Percentiles rank a stretch among this genome's conserved stretches.
Conservation (phyloP, 2,329 filamentous ascomycete species). For the Aspergillus pseudoterreus region DNA sequence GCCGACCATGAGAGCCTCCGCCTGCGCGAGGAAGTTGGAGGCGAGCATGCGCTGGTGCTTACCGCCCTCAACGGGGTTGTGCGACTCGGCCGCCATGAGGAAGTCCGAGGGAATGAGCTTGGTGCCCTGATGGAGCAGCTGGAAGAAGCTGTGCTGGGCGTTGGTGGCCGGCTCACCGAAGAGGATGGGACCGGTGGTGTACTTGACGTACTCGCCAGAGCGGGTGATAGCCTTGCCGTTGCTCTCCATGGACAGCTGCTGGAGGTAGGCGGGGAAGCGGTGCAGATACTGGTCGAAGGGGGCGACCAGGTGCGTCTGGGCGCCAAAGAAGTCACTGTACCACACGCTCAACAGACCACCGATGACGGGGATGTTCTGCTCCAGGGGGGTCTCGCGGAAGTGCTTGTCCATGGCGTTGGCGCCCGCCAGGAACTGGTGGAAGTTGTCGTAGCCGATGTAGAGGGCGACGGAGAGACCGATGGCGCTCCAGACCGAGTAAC, state of each 20-base stretch:
- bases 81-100: constrained; percentile 90
- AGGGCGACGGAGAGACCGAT: constrained; percentile 92
- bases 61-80: constrained; percentile 91
- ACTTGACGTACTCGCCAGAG: constrained; percentile 83
- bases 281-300: constrained; percentile 99
- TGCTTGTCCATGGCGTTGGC: constrained; percentile 98
- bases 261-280: constrained; percentile 97
- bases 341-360: constrained; percentile 93
- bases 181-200: constrained; percentile 92
- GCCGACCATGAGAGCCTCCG: constrained; percentile 53
- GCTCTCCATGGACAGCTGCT: constrained; percentile 99
- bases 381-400: constrained; percentile 84
- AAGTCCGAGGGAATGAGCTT: constrained; percentile 99
- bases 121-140: constrained; percentile 97
- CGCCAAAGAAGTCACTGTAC: constrained; percentile 99
- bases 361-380: constrained; percentile 91
- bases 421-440: constrained; percentile 90
- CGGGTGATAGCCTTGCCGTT: constrained; percentile 97
- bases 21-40: constrained; percentile 50
- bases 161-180: constrained; percentile 99
- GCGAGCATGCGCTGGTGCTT: constrained; percentile 74
- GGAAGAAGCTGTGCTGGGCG: constrained; percentile 99
- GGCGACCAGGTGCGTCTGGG: constrained; percentile 94
- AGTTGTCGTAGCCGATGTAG: constrained; percentile 97
- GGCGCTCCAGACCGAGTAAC: constrained; percentile 98